phyloP scores from a whole-genome alignment of 2,329 filamentous ascomycete species.

The Blastomyces parvus region DNA sequence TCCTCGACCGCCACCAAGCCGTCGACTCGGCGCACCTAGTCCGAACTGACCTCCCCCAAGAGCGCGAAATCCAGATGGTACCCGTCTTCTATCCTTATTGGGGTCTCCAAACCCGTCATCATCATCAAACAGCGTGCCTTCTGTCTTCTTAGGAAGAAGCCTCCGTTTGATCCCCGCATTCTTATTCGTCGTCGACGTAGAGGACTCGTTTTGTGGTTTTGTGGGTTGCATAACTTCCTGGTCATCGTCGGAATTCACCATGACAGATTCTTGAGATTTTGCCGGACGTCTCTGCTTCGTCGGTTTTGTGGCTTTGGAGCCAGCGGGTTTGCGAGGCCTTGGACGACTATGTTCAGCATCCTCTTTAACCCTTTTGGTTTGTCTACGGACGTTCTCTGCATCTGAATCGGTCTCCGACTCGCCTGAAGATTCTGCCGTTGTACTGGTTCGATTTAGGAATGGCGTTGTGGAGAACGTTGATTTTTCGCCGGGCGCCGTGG shows the following conservation, averaged over 20 bases:
- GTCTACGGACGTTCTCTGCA: conserved; percentile 18
- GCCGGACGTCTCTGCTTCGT: conserved; percentile 14
- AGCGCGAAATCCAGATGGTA: background rate
- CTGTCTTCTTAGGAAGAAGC: conserved; percentile 52
- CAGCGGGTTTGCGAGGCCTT: conserved; percentile 9
- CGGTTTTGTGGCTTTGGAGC: conserved; percentile 6
- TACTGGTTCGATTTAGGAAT: conserved; percentile 65
- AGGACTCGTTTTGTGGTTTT: conserved; percentile 16
- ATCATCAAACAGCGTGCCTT: conserved; percentile 59
- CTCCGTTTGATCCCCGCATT: conserved; percentile 62
- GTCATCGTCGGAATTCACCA: conserved; percentile 13
- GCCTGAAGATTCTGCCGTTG: conserved; percentile 39
- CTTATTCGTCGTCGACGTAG: conserved; percentile 23
- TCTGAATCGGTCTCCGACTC: conserved; percentile 22
- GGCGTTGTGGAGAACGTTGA: conserved; percentile 91
- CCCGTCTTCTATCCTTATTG: conserved; percentile 1
- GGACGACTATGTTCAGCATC: conserved; percentile 11
- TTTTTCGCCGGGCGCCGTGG: conserved; percentile 65
- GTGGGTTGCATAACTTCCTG: conserved; percentile 5
- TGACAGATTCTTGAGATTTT: conserved; percentile 11
- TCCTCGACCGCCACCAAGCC: conserved; percentile 3
- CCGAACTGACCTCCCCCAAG: background rate
- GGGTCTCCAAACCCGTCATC: conserved; percentile 4
- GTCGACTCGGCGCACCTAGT: conserved; percentile 2
- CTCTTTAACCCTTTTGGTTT: conserved; percentile 3